These are phyloP conservation scores for Solanum pinnatisectum DNA, from an alignment of 257 asterid species.

Conservation along the genomic window DNA sequence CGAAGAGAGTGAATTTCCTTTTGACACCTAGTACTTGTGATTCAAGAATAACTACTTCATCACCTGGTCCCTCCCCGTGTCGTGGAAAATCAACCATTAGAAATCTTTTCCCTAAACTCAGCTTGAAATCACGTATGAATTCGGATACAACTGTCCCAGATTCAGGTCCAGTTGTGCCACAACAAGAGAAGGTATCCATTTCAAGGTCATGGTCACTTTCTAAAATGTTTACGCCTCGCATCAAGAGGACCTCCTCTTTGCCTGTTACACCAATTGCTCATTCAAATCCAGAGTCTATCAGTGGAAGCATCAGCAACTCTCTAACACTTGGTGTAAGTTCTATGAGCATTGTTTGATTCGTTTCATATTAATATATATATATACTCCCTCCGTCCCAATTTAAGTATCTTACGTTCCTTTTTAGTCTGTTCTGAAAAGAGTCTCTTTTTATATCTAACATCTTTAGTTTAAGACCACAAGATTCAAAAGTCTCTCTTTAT, in stretches of 20 bases:
- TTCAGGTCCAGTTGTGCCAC: constrained; percentile 20
- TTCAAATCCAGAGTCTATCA: constrained; percentile 30
- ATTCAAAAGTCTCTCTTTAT: background rate
- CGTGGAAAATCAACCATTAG: constrained; percentile 43
- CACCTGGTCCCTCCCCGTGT: constrained; percentile 45
- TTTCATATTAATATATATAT: background rate
- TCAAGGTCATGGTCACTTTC: constrained; percentile 70
- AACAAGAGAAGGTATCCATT: constrained; percentile 44
- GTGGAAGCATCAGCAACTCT: constrained; percentile 31
- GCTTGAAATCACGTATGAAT: constrained; percentile 46
- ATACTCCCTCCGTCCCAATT: background rate
- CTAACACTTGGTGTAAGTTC: constrained; percentile 35
- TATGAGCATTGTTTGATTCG: background rate
- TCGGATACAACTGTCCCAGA: constrained; percentile 25
- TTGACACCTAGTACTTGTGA: constrained; percentile 42
- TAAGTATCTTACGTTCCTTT: background rate
- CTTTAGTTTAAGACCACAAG: background rate
- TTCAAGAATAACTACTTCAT: constrained; percentile 22
- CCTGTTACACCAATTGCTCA: constrained; percentile 37
- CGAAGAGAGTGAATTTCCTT: constrained; percentile 67
- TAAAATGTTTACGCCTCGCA: constrained; percentile 63
- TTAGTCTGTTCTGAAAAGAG: background rate
- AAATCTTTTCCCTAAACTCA: constrained; percentile 54
- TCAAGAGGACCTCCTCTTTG: constrained; percentile 60
- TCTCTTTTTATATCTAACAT: background rate